Base-by-base conservation (phyloP, 2,329 filamentous ascomycete species). In the Talaromyces islandicus region DNA sequence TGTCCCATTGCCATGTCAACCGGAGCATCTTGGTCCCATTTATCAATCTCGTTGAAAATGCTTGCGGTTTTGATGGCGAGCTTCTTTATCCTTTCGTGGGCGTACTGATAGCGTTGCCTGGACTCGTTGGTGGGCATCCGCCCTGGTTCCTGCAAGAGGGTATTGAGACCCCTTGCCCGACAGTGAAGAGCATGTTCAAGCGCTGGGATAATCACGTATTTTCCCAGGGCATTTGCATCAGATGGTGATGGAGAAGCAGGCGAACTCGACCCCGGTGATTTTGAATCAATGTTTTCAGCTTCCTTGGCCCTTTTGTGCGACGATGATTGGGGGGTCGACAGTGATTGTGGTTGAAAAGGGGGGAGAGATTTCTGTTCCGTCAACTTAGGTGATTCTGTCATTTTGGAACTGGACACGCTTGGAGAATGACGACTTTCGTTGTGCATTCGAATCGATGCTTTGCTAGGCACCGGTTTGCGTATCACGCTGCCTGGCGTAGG, bases 1-100 rank as follows among this genome's bases (percentile, higher is more conserved):
- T 96, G 92, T 27, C 93, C 92, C 51, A 91, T 88, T 0, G 92
- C 93, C 93, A 97, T 97, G 0, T 92, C 91, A 11, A 97, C 91
- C 6, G 92, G 91, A 66, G 91, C 89, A 50, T 87, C 85, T 72
- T 88, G 89, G 75, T 99, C 94, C 75, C 88, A 90, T 64, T 89
- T 84, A 73, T 99, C 93, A 69, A 99, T 91, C 72, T 96, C 92
- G 70, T 88, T 88, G 75, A 96, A 96, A 25, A 93, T 82, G 62
- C 89, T 86, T 2, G 88, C 89, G 30, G 95, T 82, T 71, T 96
- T 95, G 64, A 88, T 88, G 12, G 96, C 91, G 29, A 96, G 80
- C 69, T 87, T 86, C 64, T 89, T 84, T 48, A 97, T 83, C 73
- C 90, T 89, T 61, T 96, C 92, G 69, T 97, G 92, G 0, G 89